Conservation (phyloP, 768 basidiomycete genomes). For the Termitomyces sp. region DNA sequence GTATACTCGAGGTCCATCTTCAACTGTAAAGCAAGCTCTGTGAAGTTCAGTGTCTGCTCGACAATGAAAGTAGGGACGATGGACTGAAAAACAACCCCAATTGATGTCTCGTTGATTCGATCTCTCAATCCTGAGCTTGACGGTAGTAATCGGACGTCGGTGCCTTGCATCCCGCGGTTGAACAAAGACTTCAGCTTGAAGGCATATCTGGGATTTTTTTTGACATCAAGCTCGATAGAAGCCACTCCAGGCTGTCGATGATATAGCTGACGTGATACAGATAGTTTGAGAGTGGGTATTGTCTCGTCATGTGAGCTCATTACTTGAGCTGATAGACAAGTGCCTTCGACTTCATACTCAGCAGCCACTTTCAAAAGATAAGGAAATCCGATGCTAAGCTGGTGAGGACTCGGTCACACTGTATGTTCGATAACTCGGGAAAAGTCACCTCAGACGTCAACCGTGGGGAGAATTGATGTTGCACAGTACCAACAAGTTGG, state of each 20-base stretch:
- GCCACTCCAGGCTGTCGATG: slow-evolving; percentile 42
- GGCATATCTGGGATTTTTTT: slow-evolving; percentile 29
- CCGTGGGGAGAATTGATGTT: slow-evolving; percentile 72
- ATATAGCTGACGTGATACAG: slow-evolving; percentile 47
- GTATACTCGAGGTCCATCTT: slow-evolving; percentile 46
- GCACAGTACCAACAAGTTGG: slow-evolving; percentile 58
- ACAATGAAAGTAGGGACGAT: slow-evolving; percentile 42
- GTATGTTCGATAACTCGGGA: slow-evolving; percentile 12
- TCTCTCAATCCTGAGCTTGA: slow-evolving; percentile 47
- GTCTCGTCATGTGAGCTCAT: slow-evolving; percentile 28
- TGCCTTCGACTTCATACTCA: slow-evolving; percentile 46
- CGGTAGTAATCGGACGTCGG: slow-evolving; percentile 26
- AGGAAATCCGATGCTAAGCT: slow-evolving; percentile 27
- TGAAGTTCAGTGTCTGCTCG: slow-evolving; percentile 46
- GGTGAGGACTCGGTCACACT: slow-evolving; percentile 10
- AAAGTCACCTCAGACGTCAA: slow-evolving; percentile 38
- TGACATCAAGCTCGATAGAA: slow-evolving; percentile 33
- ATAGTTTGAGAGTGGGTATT: slow-evolving; percentile 37
- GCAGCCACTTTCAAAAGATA: slow-evolving; percentile 37
- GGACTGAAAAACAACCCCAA: slow-evolving; percentile 43
- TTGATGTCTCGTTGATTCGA: slow-evolving; percentile 40
- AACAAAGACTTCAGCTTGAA: slow-evolving; percentile 38
- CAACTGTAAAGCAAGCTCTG: slow-evolving; percentile 50
- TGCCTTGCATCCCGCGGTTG: slow-evolving; percentile 24
- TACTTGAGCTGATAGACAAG: slow-evolving; percentile 34